Conservation (phyloP, 139 green algal genomes). For the Volvox reticuliferus region DNA sequence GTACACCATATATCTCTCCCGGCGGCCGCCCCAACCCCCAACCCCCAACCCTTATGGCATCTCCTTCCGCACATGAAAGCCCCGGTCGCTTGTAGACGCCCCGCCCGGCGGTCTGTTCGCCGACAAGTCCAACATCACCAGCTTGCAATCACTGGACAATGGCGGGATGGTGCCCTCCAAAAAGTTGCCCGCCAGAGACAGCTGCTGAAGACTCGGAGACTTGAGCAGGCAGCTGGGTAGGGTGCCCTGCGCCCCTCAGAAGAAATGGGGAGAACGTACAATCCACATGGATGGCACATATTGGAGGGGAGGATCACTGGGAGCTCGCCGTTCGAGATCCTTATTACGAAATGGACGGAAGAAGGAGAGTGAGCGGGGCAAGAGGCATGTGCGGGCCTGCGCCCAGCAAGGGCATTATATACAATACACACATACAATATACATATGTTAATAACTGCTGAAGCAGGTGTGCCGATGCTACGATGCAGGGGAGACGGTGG, state of each 20-base stretch:
- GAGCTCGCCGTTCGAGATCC: no score
- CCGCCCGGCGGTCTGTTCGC: constrained; percentile 40
- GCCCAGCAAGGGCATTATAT: no score
- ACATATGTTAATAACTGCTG: no score
- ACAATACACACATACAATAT: no score
- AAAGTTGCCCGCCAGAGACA: constrained; percentile 35
- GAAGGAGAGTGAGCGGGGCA: no score
- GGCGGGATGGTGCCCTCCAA: constrained; percentile 36
- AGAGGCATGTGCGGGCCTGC: no score
- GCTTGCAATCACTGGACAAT: constrained; percentile 11
- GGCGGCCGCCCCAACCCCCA: neutral
- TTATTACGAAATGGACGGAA: no score
- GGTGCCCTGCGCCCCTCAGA: neutral
- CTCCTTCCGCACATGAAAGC: neutral
- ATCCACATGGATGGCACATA: no score
- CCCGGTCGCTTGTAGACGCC: neutral
- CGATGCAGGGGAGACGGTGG: neutral
- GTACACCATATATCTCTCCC: no score
- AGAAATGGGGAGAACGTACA: no score
- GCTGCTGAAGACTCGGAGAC: constrained; percentile 10
- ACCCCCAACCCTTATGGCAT: neutral
- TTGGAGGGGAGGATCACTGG: no score
- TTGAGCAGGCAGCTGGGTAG: constrained; percentile 7
- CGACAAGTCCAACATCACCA: constrained; percentile 49
- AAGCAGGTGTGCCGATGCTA: neutral